Conservation (phyloP, 2,329 filamentous ascomycete species). For the Colletotrichum navitas region DNA sequence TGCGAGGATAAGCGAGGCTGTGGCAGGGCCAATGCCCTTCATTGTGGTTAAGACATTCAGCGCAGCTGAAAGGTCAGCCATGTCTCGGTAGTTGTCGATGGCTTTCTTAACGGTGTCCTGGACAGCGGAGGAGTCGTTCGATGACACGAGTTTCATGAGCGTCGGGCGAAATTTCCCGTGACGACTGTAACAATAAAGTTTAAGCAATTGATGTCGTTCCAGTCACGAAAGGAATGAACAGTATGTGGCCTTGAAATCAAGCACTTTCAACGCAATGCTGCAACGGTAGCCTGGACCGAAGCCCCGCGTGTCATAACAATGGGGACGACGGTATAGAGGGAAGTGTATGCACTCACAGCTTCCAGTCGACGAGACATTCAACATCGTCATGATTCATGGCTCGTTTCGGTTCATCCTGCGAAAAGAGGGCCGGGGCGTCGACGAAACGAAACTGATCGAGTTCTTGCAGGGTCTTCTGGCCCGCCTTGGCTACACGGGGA, state of each 20-base stretch:
- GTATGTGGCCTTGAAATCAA: neutral
- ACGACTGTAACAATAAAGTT: conserved; percentile 54
- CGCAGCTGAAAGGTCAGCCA: conserved; percentile 55
- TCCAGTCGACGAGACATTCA: conserved; percentile 75
- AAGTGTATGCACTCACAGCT: conserved; percentile 66
- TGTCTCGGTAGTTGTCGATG: conserved; percentile 59
- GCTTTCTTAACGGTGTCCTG: conserved; percentile 64
- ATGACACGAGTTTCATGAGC: conserved; percentile 70
- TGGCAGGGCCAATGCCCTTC: conserved; percentile 84
- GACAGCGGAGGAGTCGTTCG: conserved; percentile 67
- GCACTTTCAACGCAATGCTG: neutral
- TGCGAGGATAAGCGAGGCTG: conserved; percentile 79
- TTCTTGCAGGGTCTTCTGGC: conserved; percentile 64
- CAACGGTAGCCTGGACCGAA: neutral
- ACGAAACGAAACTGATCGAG: conserved; percentile 73
- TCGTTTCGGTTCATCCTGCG: conserved; percentile 48
- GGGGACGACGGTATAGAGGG: conserved; percentile 2
- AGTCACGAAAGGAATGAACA: neutral
- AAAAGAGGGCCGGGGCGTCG: conserved; percentile 63
- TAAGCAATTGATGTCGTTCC: neutral
- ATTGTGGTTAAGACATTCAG: conserved; percentile 69
- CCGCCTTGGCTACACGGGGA: conserved; percentile 57
- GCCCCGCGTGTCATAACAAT: neutral
- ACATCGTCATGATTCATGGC: conserved; percentile 69
- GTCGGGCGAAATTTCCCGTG: conserved; percentile 74